Evolutionary conservation across 371 early-diverging fungal genomes (phyloP), one percentile per base, ranked within the genome.

Genomic region (Sporodiniella umbellata): DNA sequence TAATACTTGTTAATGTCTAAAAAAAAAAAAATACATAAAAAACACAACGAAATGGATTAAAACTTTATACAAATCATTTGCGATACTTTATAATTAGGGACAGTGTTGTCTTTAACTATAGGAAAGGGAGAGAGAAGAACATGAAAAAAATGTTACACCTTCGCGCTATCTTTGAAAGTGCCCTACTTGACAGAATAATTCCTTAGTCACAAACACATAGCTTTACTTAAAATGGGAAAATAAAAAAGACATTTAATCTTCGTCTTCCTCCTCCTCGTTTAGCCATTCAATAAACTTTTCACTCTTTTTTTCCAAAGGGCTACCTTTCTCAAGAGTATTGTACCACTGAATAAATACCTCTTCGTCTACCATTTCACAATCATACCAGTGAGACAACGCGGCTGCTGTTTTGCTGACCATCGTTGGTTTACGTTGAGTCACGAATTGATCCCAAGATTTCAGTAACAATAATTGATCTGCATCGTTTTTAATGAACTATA

Each of bases 301-400:
- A 51, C 83, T 78, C 70, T 77, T 84, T 56, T 70, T 70, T 59
- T 80, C 81, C 15, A 88, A 47, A 8, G 75, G 76, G 23, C 62
- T 68, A 37, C 62, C 66, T 11, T 76, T 78, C 17, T 64, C 68
- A 10, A 78, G 54, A 23, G 66, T 54, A 33, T 78, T 67, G 40
- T 83, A 80, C 89, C 89, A 89, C 21, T 62, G 48, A 42, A 85
- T 26, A 64, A 82, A 79, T 6, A 72, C 78, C 30, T 89, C 87
- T 62, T 89, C 89, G 48, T 89, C 89, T 8, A 89, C 76, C 65
- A 83, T 67, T 56, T 89, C 89, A 40, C 60, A 53, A 55, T 85
- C 87, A 53, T 89, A 89, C 61, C 85, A 70, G 24, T 66, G 64
- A 54, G 86, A 80, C 53, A 85, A 70, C 30, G 81, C 69, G n/a